A percentile compares a stretch with the other conserved stretches of the same genome.
Evolutionary conservation across 257 asterid genomes (phyloP).

Genomic region (Solanum sejunctum): DNA sequence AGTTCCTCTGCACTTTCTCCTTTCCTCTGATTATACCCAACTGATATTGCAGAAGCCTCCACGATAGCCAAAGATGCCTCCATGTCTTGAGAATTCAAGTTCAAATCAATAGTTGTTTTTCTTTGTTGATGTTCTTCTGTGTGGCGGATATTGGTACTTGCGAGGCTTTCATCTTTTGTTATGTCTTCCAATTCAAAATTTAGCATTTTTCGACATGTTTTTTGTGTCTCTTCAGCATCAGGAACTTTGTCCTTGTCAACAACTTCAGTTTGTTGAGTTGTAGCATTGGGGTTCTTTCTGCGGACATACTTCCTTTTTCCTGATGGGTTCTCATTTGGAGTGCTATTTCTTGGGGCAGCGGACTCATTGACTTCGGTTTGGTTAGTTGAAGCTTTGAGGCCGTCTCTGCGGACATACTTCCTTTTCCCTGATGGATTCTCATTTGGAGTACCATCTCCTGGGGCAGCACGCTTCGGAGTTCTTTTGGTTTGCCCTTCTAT

Average conservation of each 20-base stretch:
- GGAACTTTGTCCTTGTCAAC: slow-evolving; percentile 17
- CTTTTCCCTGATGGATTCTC: slow-evolving; percentile 41
- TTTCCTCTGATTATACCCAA: slow-evolving; percentile 8
- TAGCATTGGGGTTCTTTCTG: slow-evolving; percentile 21
- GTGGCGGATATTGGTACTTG: slow-evolving; percentile 9
- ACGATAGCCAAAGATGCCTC: slow-evolving; percentile 13
- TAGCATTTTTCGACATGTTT: slow-evolving; percentile 50
- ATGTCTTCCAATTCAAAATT: slow-evolving; percentile 37
- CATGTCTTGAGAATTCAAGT: slow-evolving; percentile 23
- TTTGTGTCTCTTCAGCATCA: slow-evolving; percentile 15
- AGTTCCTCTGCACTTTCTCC: slow-evolving; percentile 12
- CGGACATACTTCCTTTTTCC: slow-evolving; percentile 52
- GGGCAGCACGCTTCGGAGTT: slow-evolving; percentile 35
- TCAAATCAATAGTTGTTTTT: slow-evolving; percentile 23
- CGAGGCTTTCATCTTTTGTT: slow-evolving; percentile 21
- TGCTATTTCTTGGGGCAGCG: slow-evolving; percentile 13
- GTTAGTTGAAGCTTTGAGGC: slow-evolving; percentile 18
- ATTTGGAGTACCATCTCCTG: slow-evolving; percentile 10
- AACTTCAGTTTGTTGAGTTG: slow-evolving; percentile 15
- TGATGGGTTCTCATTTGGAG: slow-evolving; percentile 22
- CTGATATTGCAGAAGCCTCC: slow-evolving; percentile 11
- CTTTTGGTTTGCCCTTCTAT: slow-evolving; percentile 64
- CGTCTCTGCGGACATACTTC: slow-evolving; percentile 46
- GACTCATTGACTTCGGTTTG: slow-evolving; percentile 23
- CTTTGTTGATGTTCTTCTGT: slow-evolving; percentile 15